A percentile compares a stretch with the other conserved stretches of the same genome.
Conservation (phyloP, 129 eudicot species). For the Artemisia annua region DNA sequence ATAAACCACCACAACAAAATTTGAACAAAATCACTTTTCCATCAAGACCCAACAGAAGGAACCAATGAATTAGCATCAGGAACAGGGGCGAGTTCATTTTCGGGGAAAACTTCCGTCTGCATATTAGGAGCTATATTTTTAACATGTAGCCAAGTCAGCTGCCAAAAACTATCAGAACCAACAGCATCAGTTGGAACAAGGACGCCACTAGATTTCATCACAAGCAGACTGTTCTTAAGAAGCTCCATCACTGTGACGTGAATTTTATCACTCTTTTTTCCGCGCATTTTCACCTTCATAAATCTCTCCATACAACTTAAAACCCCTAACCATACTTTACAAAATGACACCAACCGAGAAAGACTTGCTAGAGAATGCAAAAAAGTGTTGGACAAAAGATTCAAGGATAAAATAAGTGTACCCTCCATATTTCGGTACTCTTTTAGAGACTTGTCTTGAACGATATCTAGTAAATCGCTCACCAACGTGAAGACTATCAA, state of each 20-base stretch:
- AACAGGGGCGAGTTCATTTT: constrained; percentile 36
- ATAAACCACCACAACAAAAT: constrained; percentile 6
- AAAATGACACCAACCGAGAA: constrained; percentile 41
- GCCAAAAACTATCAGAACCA: constrained; percentile 30
- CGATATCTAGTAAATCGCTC: constrained; percentile 54
- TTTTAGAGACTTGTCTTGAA: constrained; percentile 50
- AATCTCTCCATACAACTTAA: constrained; percentile 57
- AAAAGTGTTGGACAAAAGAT: constrained; percentile 52
- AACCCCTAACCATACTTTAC: constrained; percentile 62
- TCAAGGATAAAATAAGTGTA: constrained; percentile 46
- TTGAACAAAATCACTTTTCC: background rate
- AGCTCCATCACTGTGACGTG: constrained; percentile 62
- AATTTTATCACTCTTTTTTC: constrained; percentile 25
- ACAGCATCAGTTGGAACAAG: constrained; percentile 12
- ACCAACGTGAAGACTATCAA: constrained; percentile 54
- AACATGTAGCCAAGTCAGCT: constrained; percentile 70
- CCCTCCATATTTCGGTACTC: constrained; percentile 72
- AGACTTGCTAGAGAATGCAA: constrained; percentile 46
- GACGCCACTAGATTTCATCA: constrained; percentile 44
- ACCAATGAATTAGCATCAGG: background rate
- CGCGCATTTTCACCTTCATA: constrained; percentile 39
- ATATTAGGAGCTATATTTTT: constrained; percentile 59
- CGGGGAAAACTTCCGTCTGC: constrained; percentile 53
- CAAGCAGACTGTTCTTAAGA: constrained; percentile 55
- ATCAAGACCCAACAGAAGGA: constrained; percentile 7